These are phyloP conservation scores for Ustilago nuda DNA, from an alignment of 1,284 basidiomycete genomes.

Conservation along the genomic window DNA sequence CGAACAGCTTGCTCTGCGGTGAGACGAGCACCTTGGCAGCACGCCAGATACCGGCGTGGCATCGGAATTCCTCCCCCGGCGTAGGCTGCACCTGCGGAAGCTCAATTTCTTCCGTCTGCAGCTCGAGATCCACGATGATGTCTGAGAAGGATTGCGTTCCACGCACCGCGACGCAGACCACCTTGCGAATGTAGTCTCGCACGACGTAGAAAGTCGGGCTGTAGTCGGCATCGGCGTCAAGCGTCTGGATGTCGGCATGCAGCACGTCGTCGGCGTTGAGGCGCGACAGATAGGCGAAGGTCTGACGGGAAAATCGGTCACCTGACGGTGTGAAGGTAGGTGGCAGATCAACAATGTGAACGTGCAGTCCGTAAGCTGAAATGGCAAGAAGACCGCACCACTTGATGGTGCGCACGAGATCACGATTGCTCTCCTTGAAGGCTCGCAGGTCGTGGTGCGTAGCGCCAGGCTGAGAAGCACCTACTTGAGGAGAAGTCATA, in stretches of 20 bases:
- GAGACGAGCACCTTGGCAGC: slow-evolving; percentile 62
- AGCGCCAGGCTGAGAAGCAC: slow-evolving; percentile 21
- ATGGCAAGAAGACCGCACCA: slow-evolving; percentile 68
- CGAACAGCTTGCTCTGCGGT: slow-evolving; percentile 59
- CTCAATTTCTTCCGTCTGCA: slow-evolving; percentile 62
- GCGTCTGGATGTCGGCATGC: slow-evolving; percentile 67
- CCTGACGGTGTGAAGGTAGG: slow-evolving; percentile 67
- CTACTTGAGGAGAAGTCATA: slow-evolving; percentile 44
- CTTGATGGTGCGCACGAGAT: slow-evolving; percentile 62
- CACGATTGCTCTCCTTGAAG: slow-evolving; percentile 40
- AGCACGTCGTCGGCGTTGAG: slow-evolving; percentile 66
- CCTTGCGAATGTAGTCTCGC: slow-evolving; percentile 62
- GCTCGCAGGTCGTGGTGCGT: slow-evolving; percentile 17
- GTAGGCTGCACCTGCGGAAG: slow-evolving; percentile 53
- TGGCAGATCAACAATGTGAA: slow-evolving; percentile 61
- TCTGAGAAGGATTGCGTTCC: slow-evolving; percentile 68
- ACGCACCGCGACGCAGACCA: slow-evolving; percentile 65
- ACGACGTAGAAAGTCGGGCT: slow-evolving; percentile 67
- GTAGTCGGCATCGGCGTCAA: slow-evolving; percentile 63
- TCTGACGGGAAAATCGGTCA: slow-evolving; percentile 63
- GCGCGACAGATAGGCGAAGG: slow-evolving; percentile 65
- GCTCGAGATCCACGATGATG: slow-evolving; percentile 67
- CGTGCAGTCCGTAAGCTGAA: slow-evolving; percentile 59
- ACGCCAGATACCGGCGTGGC: slow-evolving; percentile 66
- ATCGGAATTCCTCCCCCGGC: slow-evolving; percentile 55